Evolutionary conservation across 192 early-diverging fungal species (phyloP).

Genomic region (Phlyctochytrium planicorne): DNA sequence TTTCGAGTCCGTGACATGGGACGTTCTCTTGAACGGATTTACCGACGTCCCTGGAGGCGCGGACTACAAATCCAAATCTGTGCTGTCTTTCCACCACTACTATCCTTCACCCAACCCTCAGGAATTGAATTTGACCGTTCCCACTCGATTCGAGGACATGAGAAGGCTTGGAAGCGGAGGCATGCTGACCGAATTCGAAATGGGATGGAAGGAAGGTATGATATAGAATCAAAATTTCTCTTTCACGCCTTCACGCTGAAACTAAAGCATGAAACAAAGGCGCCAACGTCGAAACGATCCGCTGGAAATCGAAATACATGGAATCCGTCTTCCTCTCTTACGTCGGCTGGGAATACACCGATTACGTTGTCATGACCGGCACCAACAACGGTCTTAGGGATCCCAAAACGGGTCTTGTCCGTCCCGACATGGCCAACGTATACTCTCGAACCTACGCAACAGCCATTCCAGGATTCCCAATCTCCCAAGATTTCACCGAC

Average conservation of each 20-base stretch:
- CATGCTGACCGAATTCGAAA: slow-evolving; percentile 25
- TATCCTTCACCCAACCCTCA: slow-evolving; percentile 43
- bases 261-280: too few species aligned
- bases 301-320: neutral
- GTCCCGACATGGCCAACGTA: slow-evolving; percentile 12
- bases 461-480: slow-evolving; percentile 21
- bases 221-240: too few species aligned
- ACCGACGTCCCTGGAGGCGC: slow-evolving; percentile 18
- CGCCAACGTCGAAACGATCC: neutral
- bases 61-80: slow-evolving; percentile 4
- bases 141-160: slow-evolving; percentile 2
- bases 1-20: slow-evolving; percentile 37
- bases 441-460: slow-evolving; percentile 20
- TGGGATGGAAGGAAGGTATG: slow-evolving; percentile 21
- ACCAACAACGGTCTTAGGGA: slow-evolving; percentile 24
- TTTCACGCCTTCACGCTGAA: too few species aligned
- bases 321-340: slow-evolving; percentile 10
- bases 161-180: slow-evolving; percentile 11
- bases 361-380: slow-evolving; percentile 13
- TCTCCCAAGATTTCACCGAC: slow-evolving; percentile 3
- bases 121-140: slow-evolving; percentile 47
- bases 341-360: slow-evolving; percentile 27
- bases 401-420: slow-evolving; percentile 4
- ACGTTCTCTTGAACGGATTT: slow-evolving; percentile 9
- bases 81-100: slow-evolving; percentile 28